phyloP scores from a whole-genome alignment of 768 basidiomycete species.

The Suillus ampliporus region DNA sequence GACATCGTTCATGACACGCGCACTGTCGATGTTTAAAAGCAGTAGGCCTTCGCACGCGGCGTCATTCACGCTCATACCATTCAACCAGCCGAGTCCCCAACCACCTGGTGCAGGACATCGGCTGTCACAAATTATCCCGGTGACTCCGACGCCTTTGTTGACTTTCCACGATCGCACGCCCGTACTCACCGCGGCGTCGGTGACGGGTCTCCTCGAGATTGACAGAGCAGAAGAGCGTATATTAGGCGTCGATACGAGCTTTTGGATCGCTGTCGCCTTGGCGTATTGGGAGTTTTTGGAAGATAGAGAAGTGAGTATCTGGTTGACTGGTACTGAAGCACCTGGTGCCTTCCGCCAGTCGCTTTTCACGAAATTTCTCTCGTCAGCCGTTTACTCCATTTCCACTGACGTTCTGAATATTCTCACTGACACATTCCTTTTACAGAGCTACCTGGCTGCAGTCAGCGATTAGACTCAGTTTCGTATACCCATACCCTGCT shows the following conservation, averaged over 20 bases:
- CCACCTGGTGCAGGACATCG: conserved; percentile 23
- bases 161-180: conserved; percentile 78
- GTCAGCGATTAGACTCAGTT: background rate
- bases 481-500: background rate
- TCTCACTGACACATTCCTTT: background rate
- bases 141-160: conserved; percentile 54
- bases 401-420: background rate
- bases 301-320: conserved; percentile 70
- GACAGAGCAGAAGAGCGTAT: conserved; percentile 58
- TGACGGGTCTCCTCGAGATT: conserved; percentile 69
- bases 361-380: background rate
- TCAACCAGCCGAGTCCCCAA: conserved; percentile 24
- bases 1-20: conserved; percentile 55
- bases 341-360: background rate
- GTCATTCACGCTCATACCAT: conserved; percentile 59
- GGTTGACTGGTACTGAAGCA: background rate
- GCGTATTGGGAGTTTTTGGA: conserved; percentile 80
- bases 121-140: conserved; percentile 26
- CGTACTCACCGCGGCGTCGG: conserved; percentile 58
- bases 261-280: conserved; percentile 77
- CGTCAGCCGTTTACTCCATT: background rate
- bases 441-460: conserved; percentile 5
- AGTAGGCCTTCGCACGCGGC: conserved; percentile 60
- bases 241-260: conserved; percentile 75
- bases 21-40: conserved; percentile 53